Evolutionary conservation across 2,329 filamentous ascomycete genomes (phyloP).

Genomic region (Penicillium vulpinum): DNA sequence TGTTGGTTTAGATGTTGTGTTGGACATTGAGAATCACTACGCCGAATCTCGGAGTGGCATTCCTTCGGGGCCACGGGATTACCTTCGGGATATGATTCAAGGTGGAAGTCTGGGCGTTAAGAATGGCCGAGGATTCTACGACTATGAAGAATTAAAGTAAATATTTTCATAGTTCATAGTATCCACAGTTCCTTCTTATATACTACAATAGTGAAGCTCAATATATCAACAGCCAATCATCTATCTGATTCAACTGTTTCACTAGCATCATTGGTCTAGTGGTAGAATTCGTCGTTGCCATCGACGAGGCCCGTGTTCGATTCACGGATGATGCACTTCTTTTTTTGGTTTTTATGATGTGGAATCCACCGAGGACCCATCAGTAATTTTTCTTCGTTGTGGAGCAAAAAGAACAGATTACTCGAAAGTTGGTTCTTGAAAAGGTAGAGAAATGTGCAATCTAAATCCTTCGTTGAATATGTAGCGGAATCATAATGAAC

Average conservation of each 20-base stretch:
- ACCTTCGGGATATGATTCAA: conserved; percentile 33
- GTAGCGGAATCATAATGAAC: background rate
- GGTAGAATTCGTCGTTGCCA: conserved; percentile 49
- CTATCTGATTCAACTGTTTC: background rate
- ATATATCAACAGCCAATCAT: conserved; percentile 5
- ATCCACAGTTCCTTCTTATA: background rate
- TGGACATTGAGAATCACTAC: conserved; percentile 45
- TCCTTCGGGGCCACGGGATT: conserved; percentile 34
- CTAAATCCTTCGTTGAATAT: background rate
- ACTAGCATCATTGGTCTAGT: conserved; percentile 47
- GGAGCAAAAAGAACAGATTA: background rate
- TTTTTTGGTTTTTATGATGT: conserved; percentile 3
- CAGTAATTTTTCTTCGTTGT: background rate
- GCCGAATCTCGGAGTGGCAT: conserved; percentile 32
- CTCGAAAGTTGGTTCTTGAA: background rate
- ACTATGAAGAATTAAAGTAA: conserved; percentile 21
- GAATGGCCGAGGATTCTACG: conserved; percentile 36
- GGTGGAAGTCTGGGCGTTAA: conserved; percentile 37
- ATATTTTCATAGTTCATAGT: too few species aligned
- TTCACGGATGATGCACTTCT: conserved; percentile 42
- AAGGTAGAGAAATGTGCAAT: background rate
- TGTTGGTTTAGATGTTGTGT: conserved; percentile 44
- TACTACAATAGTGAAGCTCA: fast-evolving
- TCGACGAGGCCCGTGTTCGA: conserved; percentile 51
- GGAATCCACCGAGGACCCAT: background rate